Evolutionary conservation across 2,329 filamentous ascomycete species (phyloP).

Genomic region (Sporothrix phasma): DNA sequence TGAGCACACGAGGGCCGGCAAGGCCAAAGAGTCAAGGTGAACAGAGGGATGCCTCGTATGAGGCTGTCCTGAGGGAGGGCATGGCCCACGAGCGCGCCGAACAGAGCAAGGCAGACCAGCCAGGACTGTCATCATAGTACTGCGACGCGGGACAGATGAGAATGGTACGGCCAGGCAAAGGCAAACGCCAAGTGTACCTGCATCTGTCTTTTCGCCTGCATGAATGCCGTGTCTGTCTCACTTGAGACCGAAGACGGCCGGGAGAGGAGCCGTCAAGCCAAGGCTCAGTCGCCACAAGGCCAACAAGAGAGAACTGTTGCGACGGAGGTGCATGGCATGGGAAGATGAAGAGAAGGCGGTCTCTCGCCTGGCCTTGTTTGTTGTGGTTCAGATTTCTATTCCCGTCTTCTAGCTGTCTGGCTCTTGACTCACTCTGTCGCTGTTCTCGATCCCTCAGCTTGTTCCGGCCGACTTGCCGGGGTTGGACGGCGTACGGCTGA

Average conservation of each 20-base stretch:
- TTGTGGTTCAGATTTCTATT: too few relatives aligned
- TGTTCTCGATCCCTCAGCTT: too few relatives aligned
- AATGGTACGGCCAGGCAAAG: background rate
- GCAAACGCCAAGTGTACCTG: background rate
- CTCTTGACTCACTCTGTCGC: too few relatives aligned
- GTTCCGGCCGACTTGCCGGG: background rate
- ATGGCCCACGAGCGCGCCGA: too few relatives aligned
- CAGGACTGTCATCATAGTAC: background rate
- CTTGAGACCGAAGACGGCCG: background rate
- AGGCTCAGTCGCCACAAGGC: too few relatives aligned
- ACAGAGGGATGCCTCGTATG: background rate
- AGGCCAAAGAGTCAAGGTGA: background rate
- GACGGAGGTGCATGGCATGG: too few relatives aligned
- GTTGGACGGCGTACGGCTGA: background rate
- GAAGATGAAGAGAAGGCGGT: too few relatives aligned
- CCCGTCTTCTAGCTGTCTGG: too few relatives aligned
- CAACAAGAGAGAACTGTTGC: too few relatives aligned
- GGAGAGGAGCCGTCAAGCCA: background rate
- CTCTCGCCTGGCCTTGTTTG: too few relatives aligned
- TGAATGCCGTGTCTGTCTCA: background rate
- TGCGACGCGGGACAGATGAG: background rate
- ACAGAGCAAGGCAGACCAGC: background rate
- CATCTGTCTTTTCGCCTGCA: background rate
- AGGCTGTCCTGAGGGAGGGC: too few relatives aligned
- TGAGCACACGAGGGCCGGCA: background rate